Base-by-base conservation (phyloP, 768 basidiomycete genomes). In the Rhizopogon vulgaris region DNA sequence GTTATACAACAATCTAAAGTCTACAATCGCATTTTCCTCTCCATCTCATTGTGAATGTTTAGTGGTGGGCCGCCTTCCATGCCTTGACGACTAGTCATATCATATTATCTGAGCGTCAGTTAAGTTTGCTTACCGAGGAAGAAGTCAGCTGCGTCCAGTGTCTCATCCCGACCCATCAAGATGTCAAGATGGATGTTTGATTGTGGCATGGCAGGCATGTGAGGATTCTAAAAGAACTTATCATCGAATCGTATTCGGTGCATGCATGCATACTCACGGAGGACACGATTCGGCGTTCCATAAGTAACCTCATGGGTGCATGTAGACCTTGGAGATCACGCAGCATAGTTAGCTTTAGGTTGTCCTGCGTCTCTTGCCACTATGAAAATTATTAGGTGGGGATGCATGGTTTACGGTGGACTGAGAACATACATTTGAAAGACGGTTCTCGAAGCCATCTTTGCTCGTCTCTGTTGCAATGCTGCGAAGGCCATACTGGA, bases 281-380 rank as follows among this genome's bases (percentile, higher is more conserved):
- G 32, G 80, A 71, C 8, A 94, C 90, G 38, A 94, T 78, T 73
- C 86, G 87, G 63, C 93, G 82, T 69, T 99, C 96, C 96, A 98
- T 98, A 57, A 96, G 75, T 48, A 83, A 74, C 28, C 94, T 81
- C 69, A 95, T 81, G 2, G 96, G 96, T 17, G 88, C 84, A 64
- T 92, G 91, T 59, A 97, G 67, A 34, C 96, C 96, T 62, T 85
- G 86, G 30, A 86, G 65, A 67, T 91, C 84, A 41, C 94, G 83
- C 64, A 92, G 80, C 70, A 95, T 73, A 43, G 82, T 93, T 52
- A 97, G 75, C 65, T 86, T 86, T 46, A 94, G 65, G 67, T 87
- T 87, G 67, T 92, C 87, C 67, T 96, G 94, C 7, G 94, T 93
- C 57, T 83, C 84, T 48, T 94, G 86, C 96, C 96, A 98, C 95